Conservation (phyloP, 108 stramenopile genomes). For the Cyclotella atomus region DNA sequence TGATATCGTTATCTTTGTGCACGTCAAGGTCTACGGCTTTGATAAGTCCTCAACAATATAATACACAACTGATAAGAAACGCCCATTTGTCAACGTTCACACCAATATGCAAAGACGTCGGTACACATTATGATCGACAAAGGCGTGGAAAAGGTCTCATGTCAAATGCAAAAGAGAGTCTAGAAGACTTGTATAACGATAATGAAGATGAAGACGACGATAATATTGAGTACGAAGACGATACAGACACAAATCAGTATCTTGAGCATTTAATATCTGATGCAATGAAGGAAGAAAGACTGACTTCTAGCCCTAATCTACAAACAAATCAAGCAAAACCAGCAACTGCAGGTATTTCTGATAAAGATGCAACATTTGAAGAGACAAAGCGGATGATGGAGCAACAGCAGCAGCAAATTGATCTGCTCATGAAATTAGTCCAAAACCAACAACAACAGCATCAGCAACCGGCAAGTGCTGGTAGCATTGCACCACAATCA, state of each 20-base stretch:
- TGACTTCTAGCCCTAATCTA: background rate
- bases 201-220: slow-evolving; percentile 19
- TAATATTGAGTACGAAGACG: slow-evolving; percentile 12
- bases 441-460: slow-evolving; percentile 30
- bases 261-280: slow-evolving; percentile 22
- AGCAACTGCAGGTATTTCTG: background rate
- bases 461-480: background rate
- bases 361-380: slow-evolving; percentile 20
- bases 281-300: slow-evolving; percentile 9
- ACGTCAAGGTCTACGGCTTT: background rate
- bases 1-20: background rate
- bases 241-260: slow-evolving; percentile 19
- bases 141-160: background rate
- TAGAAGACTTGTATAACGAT: background rate
- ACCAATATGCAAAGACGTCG: background rate
- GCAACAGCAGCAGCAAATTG: slow-evolving; percentile 65
- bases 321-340: background rate
- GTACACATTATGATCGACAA: background rate
- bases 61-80: background rate
- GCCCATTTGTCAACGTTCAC: background rate
- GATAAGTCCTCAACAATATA: background rate
- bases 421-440: slow-evolving; percentile 50
- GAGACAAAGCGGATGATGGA: slow-evolving; percentile 55
- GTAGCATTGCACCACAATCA: background rate
- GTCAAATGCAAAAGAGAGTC: background rate